Percentiles rank a stretch among this genome's conserved stretches.
These are phyloP conservation scores for Neolentinus lepideus DNA, from an alignment of 1,284 basidiomycete species.

Conservation along the genomic window DNA sequence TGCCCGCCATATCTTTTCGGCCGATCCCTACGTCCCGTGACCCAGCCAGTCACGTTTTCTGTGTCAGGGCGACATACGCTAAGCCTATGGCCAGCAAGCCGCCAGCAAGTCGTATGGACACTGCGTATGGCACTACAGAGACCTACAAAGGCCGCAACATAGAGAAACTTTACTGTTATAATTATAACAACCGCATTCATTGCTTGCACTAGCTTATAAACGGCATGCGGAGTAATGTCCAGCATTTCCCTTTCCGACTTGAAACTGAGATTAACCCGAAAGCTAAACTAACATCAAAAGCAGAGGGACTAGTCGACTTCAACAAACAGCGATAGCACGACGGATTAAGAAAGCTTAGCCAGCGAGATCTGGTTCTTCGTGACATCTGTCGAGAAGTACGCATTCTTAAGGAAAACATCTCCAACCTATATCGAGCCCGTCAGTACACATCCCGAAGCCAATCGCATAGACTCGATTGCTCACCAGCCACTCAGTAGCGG, in stretches of 20 bases:
- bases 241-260: not conserved
- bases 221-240: not conserved
- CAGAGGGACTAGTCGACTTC: not conserved
- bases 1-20: not conserved
- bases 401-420: conserved; percentile 75
- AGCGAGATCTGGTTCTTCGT: conserved; percentile 63
- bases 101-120: too few species aligned
- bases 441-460: not conserved
- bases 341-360: conserved; percentile 28
- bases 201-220: not conserved
- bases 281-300: not conserved
- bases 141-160: not conserved
- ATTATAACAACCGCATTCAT: not conserved
- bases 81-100: too few species aligned
- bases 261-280: not conserved
- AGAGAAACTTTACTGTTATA: not conserved
- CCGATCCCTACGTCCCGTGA: not conserved
- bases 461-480: conserved; percentile 16
- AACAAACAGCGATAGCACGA: not conserved
- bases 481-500: conserved; percentile 68
- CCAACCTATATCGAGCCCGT: conserved; percentile 34
- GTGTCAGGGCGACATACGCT: too few species aligned
- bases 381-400: conserved; percentile 71
- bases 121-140: too few species aligned
- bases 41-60: too few species aligned